Conservation (phyloP, 192 early-diverging fungal species). For the Ambispora gerdemannii region DNA sequence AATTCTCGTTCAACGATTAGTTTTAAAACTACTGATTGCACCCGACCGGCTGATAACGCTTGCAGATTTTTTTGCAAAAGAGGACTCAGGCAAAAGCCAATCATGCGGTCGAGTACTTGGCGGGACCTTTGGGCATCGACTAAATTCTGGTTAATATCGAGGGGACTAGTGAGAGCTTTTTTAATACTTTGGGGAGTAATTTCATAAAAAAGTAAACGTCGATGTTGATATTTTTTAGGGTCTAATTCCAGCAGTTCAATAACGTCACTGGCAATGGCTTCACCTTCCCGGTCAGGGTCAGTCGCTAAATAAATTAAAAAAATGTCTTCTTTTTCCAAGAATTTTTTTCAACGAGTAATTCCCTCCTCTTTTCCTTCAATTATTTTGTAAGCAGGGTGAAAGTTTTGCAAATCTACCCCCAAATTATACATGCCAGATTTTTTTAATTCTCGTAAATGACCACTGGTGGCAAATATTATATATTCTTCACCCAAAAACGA, state of each 20-base stretch:
- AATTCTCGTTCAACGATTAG: conserved; percentile 9
- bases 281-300: conserved; percentile 16
- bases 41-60: conserved; percentile 11
- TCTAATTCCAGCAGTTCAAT: conserved; percentile 1
- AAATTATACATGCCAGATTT: conserved; percentile 10
- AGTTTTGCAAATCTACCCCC: conserved; percentile 12
- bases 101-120: conserved; percentile 23
- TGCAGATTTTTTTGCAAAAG: conserved; percentile 13
- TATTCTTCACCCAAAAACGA: conserved; percentile 13
- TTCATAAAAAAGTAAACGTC: conserved; percentile 20
- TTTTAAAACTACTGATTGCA: conserved; percentile 24
- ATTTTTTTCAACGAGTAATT: conserved; percentile 1
- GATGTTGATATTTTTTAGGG: background rate
- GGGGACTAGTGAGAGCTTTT: conserved; percentile 11
- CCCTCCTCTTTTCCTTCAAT: conserved; percentile 1
- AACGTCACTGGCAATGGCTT: conserved; percentile 11
- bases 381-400: background rate
- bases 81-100: conserved; percentile 16
- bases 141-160: conserved; percentile 11
- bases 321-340: conserved; percentile 8
- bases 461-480: conserved; percentile 9
- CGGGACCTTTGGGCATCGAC: conserved; percentile 8
- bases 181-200: conserved; percentile 8
- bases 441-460: conserved; percentile 19
- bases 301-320: conserved; percentile 16